Evolutionary conservation across 2,329 filamentous ascomycete species (phyloP), one percentile per base, ranked within the genome.

Genomic region (Colletotrichum neosansevieriae): DNA sequence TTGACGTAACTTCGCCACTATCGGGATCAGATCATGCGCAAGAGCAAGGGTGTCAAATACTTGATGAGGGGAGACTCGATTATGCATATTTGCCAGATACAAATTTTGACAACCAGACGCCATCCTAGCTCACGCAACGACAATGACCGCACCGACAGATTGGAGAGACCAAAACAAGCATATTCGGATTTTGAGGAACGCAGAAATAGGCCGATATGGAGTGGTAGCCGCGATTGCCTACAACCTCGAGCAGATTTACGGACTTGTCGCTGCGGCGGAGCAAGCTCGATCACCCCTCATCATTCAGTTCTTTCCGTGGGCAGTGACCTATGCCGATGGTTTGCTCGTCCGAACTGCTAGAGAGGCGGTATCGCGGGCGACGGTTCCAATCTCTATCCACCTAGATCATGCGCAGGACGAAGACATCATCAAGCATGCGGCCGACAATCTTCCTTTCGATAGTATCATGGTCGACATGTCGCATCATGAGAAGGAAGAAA

Each of bases 381-480:
- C 75, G 0, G 89, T 91, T 1, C 89, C 89, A 4, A 79, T 91
- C 19, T 83, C 84, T 1, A 78, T 92, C 7, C 89, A 92, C 77
- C 84, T 92, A 73, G 89, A 92, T 79, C 89, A 92, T 76, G 71
- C 83, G 84, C 7, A 91, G 73, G 84, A 84, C 5, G 85, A 86
- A 17, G 84, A 84, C 63, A 83, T 88, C 51, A 88, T 91, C 71
- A 83, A 84, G 5, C 80, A 78, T 0, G 88, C 88, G 0, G 87
- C 88, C 0, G 81, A 85, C 68, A 80, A 82, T 3, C 80, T 88
- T 0, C 83, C 83, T 0, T 92, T 93, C 72, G 91, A 93, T 76
- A 86, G 83, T 63, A 92, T 93, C 75, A 93, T 93, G 91, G 87
- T 93, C 0, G 91, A 93, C 76, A 93, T 93, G 90, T 88, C 84